phyloP scores from a whole-genome alignment of 192 early-diverging fungal genomes.

The Coemansia sp. region DNA sequence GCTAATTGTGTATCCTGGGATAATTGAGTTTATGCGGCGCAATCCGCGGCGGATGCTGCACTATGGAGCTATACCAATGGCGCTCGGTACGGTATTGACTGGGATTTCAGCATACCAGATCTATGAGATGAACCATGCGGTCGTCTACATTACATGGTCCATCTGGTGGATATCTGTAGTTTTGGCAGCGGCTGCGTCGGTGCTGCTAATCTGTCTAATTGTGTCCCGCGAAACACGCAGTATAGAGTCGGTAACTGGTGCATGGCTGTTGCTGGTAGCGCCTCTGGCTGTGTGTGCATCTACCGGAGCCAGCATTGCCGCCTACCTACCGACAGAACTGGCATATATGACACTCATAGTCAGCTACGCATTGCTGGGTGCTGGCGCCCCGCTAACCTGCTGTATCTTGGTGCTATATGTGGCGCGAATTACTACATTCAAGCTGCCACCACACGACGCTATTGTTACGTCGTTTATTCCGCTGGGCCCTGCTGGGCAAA shows the following conservation, averaged over 20 bases:
- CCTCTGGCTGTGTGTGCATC: constrained; percentile 45
- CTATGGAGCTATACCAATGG: constrained; percentile 55
- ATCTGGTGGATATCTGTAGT: constrained; percentile 43
- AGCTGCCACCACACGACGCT: constrained; percentile 42
- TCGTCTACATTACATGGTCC: constrained; percentile 18
- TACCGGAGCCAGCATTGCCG: constrained; percentile 40
- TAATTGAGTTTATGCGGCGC: constrained; percentile 30
- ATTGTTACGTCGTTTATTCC: constrained; percentile 55
- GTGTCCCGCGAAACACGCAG: constrained; percentile 29
- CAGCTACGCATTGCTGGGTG: constrained; percentile 43
- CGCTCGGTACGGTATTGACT: constrained; percentile 40
- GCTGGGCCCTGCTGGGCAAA: constrained; percentile 48
- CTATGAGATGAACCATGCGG: not conserved
- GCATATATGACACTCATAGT: constrained; percentile 11
- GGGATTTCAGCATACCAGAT: constrained; percentile 6
- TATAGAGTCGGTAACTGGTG: constrained; percentile 41
- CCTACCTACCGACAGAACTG: constrained; percentile 11
- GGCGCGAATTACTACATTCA: constrained; percentile 43
- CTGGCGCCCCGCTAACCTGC: constrained; percentile 45
- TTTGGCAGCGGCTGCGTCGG: constrained; percentile 17
- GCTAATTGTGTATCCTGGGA: constrained; percentile 25
- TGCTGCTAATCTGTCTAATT: constrained; percentile 33
- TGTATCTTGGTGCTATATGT: constrained; percentile 50
- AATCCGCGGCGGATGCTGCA: constrained; percentile 46
- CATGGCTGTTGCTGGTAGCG: constrained; percentile 55